These are phyloP conservation scores for Pichia sp. DNA, from an alignment of 1,139 yeast genomes.

Conservation along the genomic window DNA sequence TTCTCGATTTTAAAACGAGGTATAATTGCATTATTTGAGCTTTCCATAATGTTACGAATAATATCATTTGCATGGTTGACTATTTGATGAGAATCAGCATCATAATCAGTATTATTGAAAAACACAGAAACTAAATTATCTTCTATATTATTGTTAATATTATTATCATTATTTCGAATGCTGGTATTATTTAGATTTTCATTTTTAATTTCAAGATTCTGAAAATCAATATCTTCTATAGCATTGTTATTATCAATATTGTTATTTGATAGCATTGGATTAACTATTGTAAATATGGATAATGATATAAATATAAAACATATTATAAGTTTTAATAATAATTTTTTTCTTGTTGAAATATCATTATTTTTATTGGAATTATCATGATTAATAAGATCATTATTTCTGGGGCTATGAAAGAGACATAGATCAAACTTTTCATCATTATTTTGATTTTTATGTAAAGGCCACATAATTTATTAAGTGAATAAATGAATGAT, in stretches of 20 bases:
- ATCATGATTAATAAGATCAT: no score
- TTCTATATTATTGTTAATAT: not conserved
- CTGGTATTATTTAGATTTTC: no score
- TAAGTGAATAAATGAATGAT: not conserved
- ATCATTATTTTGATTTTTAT: not conserved
- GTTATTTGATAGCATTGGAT: no score
- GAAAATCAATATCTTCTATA: no score
- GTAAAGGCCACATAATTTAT: no score
- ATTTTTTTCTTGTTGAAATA: no score
- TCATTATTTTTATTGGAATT: no score
- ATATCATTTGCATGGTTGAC: conserved; percentile 18
- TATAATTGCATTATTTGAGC: conserved; percentile 23
- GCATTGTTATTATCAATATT: no score
- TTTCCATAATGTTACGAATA: conserved; percentile 20
- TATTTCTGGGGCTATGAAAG: not conserved
- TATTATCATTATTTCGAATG: not conserved
- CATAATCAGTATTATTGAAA: not conserved
- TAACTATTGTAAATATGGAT: no score
- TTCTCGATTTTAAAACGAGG: conserved; percentile 23
- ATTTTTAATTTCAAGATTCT: no score
- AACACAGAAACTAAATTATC: not conserved
- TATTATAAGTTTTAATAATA: no score
- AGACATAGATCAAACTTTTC: not conserved
- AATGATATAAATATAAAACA: no score
- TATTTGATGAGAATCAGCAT: not conserved